Evolutionary conservation across 1,284 basidiomycete species (phyloP).

Genomic region (Mycena citricolor): DNA sequence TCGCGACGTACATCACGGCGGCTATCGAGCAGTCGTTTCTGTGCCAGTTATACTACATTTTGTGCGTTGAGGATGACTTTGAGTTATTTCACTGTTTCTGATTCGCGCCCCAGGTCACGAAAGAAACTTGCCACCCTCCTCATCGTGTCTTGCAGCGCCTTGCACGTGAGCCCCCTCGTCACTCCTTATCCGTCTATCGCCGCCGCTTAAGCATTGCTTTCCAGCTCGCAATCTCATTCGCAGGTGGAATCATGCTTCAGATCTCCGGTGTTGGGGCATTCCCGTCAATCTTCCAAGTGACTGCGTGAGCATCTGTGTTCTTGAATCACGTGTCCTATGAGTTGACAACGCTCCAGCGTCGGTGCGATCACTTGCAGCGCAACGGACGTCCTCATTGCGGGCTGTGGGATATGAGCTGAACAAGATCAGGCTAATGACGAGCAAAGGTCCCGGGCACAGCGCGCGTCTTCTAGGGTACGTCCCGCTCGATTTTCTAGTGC

Average conservation of each 20-base stretch:
- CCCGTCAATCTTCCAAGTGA: not conserved
- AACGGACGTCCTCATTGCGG: conserved; percentile 11
- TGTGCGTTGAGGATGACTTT: conserved; percentile 1
- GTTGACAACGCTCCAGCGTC: conserved; percentile 1
- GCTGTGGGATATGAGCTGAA: conserved; percentile 10
- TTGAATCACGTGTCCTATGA: not conserved
- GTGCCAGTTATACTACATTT: conserved; percentile 16
- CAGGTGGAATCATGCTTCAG: conserved; percentile 4
- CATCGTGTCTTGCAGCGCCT: conserved; percentile 1
- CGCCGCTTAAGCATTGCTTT: not conserved
- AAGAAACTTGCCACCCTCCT: not conserved
- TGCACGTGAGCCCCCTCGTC: conserved; percentile 9
- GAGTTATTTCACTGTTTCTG: too few species aligned
- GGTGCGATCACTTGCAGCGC: conserved; percentile 10
- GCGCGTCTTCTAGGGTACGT: too few species aligned
- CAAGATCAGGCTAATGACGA: conserved; percentile 1
- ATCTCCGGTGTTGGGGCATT: not conserved
- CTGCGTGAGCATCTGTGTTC: conserved; percentile 2
- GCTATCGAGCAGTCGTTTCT: conserved; percentile 12
- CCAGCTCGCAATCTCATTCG: conserved; percentile 12
- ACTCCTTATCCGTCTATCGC: not conserved
- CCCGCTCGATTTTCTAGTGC: too few species aligned
- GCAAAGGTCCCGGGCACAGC: too few species aligned
- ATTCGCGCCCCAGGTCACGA: not conserved
- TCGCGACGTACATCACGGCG: conserved; percentile 16